These are phyloP conservation scores for Boletus sp. DNA, from an alignment of 768 basidiomycete species.

Conservation along the genomic window DNA sequence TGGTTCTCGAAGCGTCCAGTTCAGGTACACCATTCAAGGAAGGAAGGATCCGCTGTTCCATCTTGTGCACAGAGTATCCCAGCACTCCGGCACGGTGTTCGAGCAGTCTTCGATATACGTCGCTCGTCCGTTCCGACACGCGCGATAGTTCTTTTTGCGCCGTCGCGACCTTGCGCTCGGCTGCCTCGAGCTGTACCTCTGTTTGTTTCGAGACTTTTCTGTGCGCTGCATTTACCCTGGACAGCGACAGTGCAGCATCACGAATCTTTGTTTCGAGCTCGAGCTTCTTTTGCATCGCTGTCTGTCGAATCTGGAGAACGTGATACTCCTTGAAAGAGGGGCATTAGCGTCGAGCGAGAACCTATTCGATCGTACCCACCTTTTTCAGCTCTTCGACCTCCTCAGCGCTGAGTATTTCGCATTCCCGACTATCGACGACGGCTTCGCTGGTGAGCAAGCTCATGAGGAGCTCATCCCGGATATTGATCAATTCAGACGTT, in stretches of 20 bases:
- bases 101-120: conserved; percentile 61
- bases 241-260: conserved; percentile 76
- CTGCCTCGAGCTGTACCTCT: conserved; percentile 66
- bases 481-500: conserved; percentile 47
- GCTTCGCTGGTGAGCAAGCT: conserved; percentile 92
- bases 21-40: conserved; percentile 33
- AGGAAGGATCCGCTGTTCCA: conserved; percentile 54
- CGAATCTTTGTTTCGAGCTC: conserved; percentile 84
- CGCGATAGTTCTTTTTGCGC: conserved; percentile 73
- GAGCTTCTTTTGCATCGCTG: conserved; percentile 70
- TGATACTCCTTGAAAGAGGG: conserved; percentile 61
- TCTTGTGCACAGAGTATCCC: conserved; percentile 61
- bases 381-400: conserved; percentile 71
- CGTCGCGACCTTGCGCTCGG: conserved; percentile 69
- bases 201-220: conserved; percentile 63
- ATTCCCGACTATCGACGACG: conserved; percentile 84
- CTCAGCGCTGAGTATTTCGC: conserved; percentile 71
- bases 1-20: conserved; percentile 47
- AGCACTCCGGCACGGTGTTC: conserved; percentile 86
- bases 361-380: conserved; percentile 39
- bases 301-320: conserved; percentile 61
- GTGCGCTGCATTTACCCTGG: conserved; percentile 59
- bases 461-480: conserved; percentile 82
- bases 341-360: neutral
- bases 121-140: conserved; percentile 61